A percentile compares a stretch with the other conserved stretches of the same genome.
phyloP scores from a whole-genome alignment of 306 rosid genomes.

The Quercus robur region DNA sequence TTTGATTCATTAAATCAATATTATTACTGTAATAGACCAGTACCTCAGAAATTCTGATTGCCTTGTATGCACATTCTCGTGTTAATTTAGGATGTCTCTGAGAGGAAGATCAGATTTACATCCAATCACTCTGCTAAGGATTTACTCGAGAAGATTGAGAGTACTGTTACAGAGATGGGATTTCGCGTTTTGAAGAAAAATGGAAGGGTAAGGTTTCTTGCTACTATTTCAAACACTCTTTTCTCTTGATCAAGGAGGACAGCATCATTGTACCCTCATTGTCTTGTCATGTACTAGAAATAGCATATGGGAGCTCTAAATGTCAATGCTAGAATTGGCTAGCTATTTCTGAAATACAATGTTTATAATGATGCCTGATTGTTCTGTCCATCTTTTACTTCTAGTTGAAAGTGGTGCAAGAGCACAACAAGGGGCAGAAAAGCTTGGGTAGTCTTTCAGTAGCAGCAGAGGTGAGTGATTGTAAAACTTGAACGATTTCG shows the following conservation, averaged over 20 bases:
- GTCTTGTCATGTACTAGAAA: background rate
- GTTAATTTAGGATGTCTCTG: slow-evolving; percentile 63
- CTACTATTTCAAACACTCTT: background rate
- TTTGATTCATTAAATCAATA: background rate
- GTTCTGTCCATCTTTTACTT: background rate
- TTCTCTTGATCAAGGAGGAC: background rate
- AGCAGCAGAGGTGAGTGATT: slow-evolving; percentile 61
- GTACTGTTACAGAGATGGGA: slow-evolving; percentile 66
- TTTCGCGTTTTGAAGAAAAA: slow-evolving; percentile 74
- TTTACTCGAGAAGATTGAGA: slow-evolving; percentile 67
- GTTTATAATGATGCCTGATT: background rate
- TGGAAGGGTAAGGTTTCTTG: slow-evolving; percentile 53
- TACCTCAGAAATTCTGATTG: background rate
- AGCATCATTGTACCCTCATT: background rate
- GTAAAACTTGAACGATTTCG: background rate
- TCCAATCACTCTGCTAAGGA: slow-evolving; percentile 70
- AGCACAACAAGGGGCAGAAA: slow-evolving; percentile 46
- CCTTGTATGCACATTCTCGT: background rate
- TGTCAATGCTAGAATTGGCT: background rate
- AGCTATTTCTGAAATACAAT: background rate
- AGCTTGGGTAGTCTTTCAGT: slow-evolving; percentile 58
- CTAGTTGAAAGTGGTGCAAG: slow-evolving; percentile 74
- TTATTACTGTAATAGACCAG: background rate
- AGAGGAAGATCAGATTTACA: slow-evolving; percentile 92
- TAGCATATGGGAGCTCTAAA: background rate